Evolutionary conservation across 2,329 filamentous ascomycete species (phyloP).

Genomic region (Emydomyces testavorans): DNA sequence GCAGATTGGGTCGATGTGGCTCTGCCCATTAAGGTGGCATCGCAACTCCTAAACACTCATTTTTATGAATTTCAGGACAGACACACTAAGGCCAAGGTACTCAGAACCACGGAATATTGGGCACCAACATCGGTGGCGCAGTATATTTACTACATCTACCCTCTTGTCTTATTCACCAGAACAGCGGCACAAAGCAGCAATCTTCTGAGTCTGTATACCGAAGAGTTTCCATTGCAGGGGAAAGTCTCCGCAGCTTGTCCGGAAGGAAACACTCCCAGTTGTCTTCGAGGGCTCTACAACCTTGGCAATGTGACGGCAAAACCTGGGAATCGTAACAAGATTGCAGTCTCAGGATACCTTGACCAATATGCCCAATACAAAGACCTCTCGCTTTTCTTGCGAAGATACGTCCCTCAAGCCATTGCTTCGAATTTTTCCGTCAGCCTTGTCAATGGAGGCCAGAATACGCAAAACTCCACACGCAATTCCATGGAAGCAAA

Average conservation of each 20-base stretch:
- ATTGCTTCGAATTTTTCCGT: conserved; percentile 46
- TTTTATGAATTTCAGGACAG: conserved; percentile 9
- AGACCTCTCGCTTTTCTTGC: conserved; percentile 48
- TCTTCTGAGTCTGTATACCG: conserved; percentile 25
- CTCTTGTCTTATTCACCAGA: conserved; percentile 50
- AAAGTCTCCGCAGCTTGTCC: conserved; percentile 24
- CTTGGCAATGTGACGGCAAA: conserved; percentile 33
- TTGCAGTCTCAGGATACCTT: conserved; percentile 41
- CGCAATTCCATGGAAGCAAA: conserved; percentile 47
- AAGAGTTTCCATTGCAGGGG: conserved; percentile 1
- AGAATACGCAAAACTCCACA: conserved; percentile 38
- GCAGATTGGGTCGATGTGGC: conserved; percentile 52
- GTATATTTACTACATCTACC: conserved; percentile 52
- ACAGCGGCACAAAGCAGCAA: conserved; percentile 2
- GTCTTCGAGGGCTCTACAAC: conserved; percentile 41
- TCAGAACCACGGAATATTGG: conserved; percentile 50
- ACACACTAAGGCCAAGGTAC: conserved; percentile 22
- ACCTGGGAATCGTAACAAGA: conserved; percentile 28
- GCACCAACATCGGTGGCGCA: conserved; percentile 45
- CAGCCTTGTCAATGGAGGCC: conserved; percentile 46
- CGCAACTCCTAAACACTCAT: conserved; percentile 10
- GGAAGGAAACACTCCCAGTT: conserved; percentile 37
- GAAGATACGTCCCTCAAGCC: conserved; percentile 43
- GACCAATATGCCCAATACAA: conserved; percentile 42
- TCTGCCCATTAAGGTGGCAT: conserved; percentile 3